Base-by-base conservation (phyloP, 2,329 filamentous ascomycete species). In the Apiospora phragmitis region DNA sequence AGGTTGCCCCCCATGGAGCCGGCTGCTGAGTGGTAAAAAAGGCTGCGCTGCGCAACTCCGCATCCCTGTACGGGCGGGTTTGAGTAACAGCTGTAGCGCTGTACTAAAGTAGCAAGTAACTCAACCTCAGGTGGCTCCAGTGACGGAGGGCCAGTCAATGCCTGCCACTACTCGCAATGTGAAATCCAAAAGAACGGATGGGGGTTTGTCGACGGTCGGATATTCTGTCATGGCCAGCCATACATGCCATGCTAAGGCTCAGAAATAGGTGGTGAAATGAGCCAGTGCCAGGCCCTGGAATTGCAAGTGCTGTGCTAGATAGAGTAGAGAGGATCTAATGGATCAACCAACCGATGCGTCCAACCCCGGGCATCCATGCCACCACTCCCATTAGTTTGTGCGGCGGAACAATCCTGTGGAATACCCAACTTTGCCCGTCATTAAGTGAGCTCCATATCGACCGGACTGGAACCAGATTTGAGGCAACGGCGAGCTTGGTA, bases 401-500 rank as follows among this genome's bases (percentile, higher is more conserved):
- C 32, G 55, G 32, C 32, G 55, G 55, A 62, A 62, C 32, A 35
- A 62, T 62, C 55, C 55, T 38, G 32, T 62, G 55, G 21, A n/a
- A 38, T 62, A 62, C 32, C 16, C 42, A 6, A 7, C 18, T 1
- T 32, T 14, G 18, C 1, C 55, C 29, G n/a, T 62, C 55, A 59
- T 35, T 35, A 59, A 59, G 16, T 38, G 29, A 35, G 32, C 55
- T n/a, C 55, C 55, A 62, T 62, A 35, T 62, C 55, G 29, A 21
- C 51, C 7, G 1, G 29, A 59, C 51, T 59, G 18, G 29, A n/a
- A n/a, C 51, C 29, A 35, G 51, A 35, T 35, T 59, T 59, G 51
- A 62, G 55, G 55, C 55, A 62, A 62, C 55, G 55, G 55, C 55
- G 55, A 62, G 55, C 55, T 62, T 62, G 55, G 55, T 62, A 62